These are phyloP conservation scores for Eutrema heterophyllum DNA, from an alignment of 345 rosid species.

Conservation along the genomic window DNA sequence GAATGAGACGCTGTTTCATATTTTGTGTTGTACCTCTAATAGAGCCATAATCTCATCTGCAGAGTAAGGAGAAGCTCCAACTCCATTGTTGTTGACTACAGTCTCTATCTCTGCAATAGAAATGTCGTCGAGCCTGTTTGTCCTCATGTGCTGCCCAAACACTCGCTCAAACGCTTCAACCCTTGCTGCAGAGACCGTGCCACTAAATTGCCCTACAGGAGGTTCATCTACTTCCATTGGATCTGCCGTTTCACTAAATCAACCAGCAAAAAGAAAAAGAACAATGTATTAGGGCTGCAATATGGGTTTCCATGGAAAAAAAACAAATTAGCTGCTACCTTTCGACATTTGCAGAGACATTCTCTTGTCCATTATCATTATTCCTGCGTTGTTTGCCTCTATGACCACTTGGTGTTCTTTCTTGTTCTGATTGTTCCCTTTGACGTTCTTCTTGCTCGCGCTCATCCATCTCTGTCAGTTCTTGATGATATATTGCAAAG, in stretches of 20 bases:
- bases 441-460: constrained; percentile 74
- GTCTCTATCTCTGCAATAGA: constrained; percentile 68
- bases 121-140: constrained; percentile 59
- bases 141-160: constrained; percentile 84
- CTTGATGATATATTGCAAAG: constrained; percentile 97
- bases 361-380: constrained; percentile 5
- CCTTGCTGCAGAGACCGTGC: constrained; percentile 55
- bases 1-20: not conserved
- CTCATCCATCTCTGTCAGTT: constrained; percentile 91
- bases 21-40: constrained; percentile 51
- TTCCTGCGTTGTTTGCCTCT: constrained; percentile 21
- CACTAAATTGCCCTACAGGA: constrained; percentile 44
- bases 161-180: constrained; percentile 62
- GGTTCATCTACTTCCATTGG: constrained; percentile 83
- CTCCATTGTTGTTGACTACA: constrained; percentile 50
- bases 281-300: not conserved
- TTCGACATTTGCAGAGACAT: constrained; percentile 34
- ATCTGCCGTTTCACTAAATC: constrained; percentile 38
- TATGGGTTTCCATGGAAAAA: not conserved
- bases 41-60: constrained; percentile 63
- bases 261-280: not conserved
- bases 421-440: constrained; percentile 51
- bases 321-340: constrained; percentile 37
- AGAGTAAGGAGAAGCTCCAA: constrained; percentile 46
- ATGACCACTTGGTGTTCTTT: constrained; percentile 44